A percentile compares a stretch with the other conserved stretches of the same genome.
phyloP scores from a whole-genome alignment of 768 basidiomycete genomes.

The Cyathus striatus region DNA sequence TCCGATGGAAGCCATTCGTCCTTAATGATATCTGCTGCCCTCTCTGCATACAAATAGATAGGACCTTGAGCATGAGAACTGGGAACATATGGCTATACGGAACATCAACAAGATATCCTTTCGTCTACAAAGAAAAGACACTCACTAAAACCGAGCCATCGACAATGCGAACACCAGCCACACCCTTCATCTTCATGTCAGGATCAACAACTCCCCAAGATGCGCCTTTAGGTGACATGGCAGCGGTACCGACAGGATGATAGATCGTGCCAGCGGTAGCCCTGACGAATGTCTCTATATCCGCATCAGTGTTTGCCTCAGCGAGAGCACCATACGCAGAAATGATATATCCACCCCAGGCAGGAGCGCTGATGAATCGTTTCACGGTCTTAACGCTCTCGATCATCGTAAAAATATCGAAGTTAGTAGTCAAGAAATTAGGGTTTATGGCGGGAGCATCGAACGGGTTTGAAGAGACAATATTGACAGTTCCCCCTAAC shows the following conservation, averaged over 20 bases:
- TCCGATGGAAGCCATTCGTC: too few relatives aligned
- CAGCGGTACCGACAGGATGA: slow-evolving; percentile 19
- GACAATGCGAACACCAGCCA: slow-evolving; percentile 20
- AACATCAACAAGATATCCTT: not conserved
- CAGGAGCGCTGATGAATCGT: slow-evolving; percentile 16
- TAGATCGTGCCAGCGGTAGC: slow-evolving; percentile 8
- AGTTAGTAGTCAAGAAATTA: slow-evolving; percentile 28
- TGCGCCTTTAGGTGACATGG: slow-evolving; percentile 13
- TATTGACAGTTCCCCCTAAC: slow-evolving; percentile 28
- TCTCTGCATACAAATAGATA: slow-evolving; percentile 19
- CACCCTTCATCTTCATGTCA: slow-evolving; percentile 19
- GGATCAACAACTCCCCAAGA: slow-evolving; percentile 20
- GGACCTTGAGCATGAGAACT: slow-evolving; percentile 19
- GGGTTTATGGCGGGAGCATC: slow-evolving; percentile 45
- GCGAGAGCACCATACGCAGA: slow-evolving; percentile 14
- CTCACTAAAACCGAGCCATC: slow-evolving; percentile 22
- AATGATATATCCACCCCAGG: slow-evolving; percentile 22
- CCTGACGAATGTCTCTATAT: slow-evolving; percentile 11
- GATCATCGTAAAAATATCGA: slow-evolving; percentile 23
- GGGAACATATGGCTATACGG: slow-evolving; percentile 12
- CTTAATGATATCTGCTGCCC: slow-evolving; percentile 21
- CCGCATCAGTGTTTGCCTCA: slow-evolving; percentile 15
- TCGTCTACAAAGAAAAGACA: not conserved
- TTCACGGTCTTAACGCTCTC: slow-evolving; percentile 14
- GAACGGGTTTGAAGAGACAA: slow-evolving; percentile 42